Conservation (phyloP, 108 stramenopile genomes). For the Cyclotella sp. region DNA sequence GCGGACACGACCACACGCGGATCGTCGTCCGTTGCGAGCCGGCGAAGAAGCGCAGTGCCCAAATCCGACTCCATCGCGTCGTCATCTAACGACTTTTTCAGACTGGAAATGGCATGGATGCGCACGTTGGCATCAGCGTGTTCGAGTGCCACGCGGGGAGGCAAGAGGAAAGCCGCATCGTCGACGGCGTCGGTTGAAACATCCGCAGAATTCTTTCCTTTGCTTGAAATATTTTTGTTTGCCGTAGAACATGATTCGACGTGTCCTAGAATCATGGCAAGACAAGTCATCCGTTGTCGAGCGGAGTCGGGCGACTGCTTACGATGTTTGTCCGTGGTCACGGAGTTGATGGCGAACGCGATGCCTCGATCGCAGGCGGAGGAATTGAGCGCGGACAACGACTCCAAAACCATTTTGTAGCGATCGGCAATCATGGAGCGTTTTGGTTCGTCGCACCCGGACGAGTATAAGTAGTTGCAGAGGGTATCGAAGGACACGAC, state of each 20-base stretch:
- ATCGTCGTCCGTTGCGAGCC: slow-evolving; percentile 65
- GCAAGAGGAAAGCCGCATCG: slow-evolving; percentile 49
- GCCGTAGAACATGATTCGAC: slow-evolving; percentile 4
- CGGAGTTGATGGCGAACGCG: slow-evolving; percentile 38
- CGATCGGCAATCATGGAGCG: slow-evolving; percentile 23
- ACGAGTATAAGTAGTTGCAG: neutral
- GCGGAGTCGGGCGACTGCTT: neutral
- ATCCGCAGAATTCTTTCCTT: neutral
- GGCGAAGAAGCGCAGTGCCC: slow-evolving; percentile 60
- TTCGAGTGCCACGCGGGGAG: slow-evolving; percentile 76
- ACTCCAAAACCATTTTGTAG: slow-evolving; percentile 43
- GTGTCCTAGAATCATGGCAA: slow-evolving; percentile 43
- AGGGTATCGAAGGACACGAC: slow-evolving; percentile 40
- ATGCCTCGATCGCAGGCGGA: slow-evolving; percentile 45
- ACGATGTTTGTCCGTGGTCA: neutral
- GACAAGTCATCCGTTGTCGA: slow-evolving; percentile 20
- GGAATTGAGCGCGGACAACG: slow-evolving; percentile 20
- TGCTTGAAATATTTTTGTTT: neutral
- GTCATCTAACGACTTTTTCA: slow-evolving; percentile 38
- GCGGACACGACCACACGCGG: slow-evolving; percentile 59
- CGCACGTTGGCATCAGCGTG: slow-evolving; percentile 70
- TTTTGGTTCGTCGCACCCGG: slow-evolving; percentile 1
- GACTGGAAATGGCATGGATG: slow-evolving; percentile 59
- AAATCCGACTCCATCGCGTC: slow-evolving; percentile 44
- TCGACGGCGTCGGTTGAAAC: slow-evolving; percentile 4